phyloP scores from a whole-genome alignment of 345 rosid genomes.

The Salix exigua region DNA sequence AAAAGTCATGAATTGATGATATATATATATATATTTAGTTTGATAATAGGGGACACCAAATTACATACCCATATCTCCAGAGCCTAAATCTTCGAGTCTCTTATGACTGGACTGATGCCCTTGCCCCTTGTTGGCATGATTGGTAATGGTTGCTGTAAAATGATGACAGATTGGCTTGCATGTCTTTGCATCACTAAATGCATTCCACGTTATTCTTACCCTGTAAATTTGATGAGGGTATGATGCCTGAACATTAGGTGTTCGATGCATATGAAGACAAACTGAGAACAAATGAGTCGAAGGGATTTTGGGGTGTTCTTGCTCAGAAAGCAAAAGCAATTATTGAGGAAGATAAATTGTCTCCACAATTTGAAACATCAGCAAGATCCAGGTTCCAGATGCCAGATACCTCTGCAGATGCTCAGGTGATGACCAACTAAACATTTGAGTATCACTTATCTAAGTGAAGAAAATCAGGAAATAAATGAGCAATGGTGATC shows the following conservation, averaged over 20 bases:
- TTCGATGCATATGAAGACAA: slow-evolving; percentile 62
- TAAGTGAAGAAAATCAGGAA: background rate
- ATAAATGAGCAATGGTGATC: background rate
- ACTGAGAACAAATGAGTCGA: slow-evolving; percentile 34
- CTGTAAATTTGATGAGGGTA: background rate
- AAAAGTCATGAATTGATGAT: background rate
- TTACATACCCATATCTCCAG: background rate
- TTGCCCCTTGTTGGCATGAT: background rate
- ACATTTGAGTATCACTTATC: background rate
- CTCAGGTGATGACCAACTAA: slow-evolving; percentile 38
- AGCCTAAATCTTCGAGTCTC: background rate
- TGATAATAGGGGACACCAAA: background rate
- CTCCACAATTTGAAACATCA: slow-evolving; percentile 29
- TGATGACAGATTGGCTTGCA: background rate
- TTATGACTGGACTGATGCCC: background rate
- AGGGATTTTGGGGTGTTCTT: slow-evolving; percentile 79
- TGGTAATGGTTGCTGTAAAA: background rate
- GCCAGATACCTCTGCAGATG: slow-evolving; percentile 34
- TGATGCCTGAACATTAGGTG: slow-evolving; percentile 42
- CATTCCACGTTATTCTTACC: background rate
- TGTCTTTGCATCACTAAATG: background rate
- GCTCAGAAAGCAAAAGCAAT: slow-evolving; percentile 87
- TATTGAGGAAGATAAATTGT: slow-evolving; percentile 61
- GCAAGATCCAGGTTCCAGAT: slow-evolving; percentile 32
- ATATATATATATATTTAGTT: background rate